A percentile compares a stretch with the other conserved stretches of the same genome.
These are phyloP conservation scores for Aspergillus hancockii DNA, from an alignment of 495 filamentous ascomycete genomes.

Conservation along the genomic window DNA sequence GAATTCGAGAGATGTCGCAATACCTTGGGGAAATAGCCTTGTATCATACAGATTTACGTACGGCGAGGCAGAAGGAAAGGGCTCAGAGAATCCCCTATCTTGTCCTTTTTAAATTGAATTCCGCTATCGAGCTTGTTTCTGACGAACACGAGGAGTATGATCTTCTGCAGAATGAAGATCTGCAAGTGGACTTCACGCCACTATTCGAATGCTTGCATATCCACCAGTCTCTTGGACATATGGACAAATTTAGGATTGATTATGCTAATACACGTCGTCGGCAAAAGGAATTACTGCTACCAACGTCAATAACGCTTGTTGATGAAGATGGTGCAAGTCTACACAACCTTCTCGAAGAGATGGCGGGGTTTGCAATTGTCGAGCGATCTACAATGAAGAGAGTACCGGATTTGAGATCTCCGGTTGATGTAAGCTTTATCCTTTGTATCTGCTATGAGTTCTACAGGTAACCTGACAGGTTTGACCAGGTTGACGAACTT, in stretches of 20 bases:
- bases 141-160: conserved; percentile 96
- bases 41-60: conserved; percentile 88
- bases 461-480: conserved; percentile 5
- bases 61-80: conserved; percentile 78
- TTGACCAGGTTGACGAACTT: conserved; percentile 78
- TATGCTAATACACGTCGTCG: conserved; percentile 86
- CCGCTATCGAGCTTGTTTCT: conserved; percentile 90
- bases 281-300: conserved; percentile 88
- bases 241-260: conserved; percentile 83
- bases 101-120: conserved; percentile 86
- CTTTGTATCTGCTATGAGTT: background rate
- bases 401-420: conserved; percentile 76
- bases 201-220: conserved; percentile 96
- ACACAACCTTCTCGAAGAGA: conserved; percentile 85
- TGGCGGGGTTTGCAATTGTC: conserved; percentile 95
- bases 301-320: conserved; percentile 66
- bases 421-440: conserved; percentile 64
- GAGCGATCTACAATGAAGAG: conserved; percentile 91
- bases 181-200: conserved; percentile 91
- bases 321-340: conserved; percentile 76
- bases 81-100: conserved; percentile 70
- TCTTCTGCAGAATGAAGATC: conserved; percentile 87
- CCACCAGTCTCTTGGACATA: conserved; percentile 90
- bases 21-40: conserved; percentile 97
- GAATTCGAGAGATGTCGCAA: conserved; percentile 92